A percentile compares a stretch with the other conserved stretches of the same genome.
phyloP scores from a whole-genome alignment of 2,329 filamentous ascomycete genomes.

The Chaetomium globosum region DNA sequence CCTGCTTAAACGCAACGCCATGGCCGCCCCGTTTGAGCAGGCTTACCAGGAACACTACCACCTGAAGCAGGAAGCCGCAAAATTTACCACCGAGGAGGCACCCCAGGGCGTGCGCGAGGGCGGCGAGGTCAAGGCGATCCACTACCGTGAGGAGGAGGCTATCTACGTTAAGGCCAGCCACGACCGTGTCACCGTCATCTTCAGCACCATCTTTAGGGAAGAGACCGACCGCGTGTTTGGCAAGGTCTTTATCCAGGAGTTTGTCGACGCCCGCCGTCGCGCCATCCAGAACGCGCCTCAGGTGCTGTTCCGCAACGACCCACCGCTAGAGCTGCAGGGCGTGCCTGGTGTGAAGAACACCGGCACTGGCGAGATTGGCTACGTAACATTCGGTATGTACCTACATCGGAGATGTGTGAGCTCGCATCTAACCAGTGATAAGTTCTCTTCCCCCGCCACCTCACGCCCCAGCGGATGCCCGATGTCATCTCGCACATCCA shows the following conservation, averaged over 20 bases:
- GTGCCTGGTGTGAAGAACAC: constrained; percentile 78
- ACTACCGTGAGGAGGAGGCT: constrained; percentile 97
- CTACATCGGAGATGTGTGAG: too few relatives aligned
- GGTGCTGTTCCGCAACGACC: constrained; percentile 92
- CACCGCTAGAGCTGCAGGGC: constrained; percentile 85
- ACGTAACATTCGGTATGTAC: constrained; percentile 88
- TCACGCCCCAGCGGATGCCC: constrained; percentile 84
- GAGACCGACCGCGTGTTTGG: constrained; percentile 97
- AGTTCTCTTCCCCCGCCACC: constrained; percentile 92
- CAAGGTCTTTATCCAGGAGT: constrained; percentile 98
- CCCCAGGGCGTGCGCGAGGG: constrained; percentile 88
- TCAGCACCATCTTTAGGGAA: constrained; percentile 96
- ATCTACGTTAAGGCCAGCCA: constrained; percentile 98
- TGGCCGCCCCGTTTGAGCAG: constrained; percentile 97
- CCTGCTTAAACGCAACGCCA: constrained; percentile 94
- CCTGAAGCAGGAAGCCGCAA: constrained; percentile 82
- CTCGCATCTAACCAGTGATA: constrained; percentile 44
- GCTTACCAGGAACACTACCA: constrained; percentile 91
- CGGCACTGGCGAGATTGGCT: constrained; percentile 85
- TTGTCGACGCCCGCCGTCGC: constrained; percentile 91
- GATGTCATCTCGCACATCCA: constrained; percentile 99
- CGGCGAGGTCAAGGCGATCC: constrained; percentile 90
- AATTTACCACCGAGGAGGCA: constrained; percentile 91
- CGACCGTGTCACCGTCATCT: constrained; percentile 97
- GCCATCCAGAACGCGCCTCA: constrained; percentile 98